A percentile compares a stretch with the other conserved stretches of the same genome.
Conservation (phyloP, 192 early-diverging fungal species). For the Linnemannia zychae region DNA sequence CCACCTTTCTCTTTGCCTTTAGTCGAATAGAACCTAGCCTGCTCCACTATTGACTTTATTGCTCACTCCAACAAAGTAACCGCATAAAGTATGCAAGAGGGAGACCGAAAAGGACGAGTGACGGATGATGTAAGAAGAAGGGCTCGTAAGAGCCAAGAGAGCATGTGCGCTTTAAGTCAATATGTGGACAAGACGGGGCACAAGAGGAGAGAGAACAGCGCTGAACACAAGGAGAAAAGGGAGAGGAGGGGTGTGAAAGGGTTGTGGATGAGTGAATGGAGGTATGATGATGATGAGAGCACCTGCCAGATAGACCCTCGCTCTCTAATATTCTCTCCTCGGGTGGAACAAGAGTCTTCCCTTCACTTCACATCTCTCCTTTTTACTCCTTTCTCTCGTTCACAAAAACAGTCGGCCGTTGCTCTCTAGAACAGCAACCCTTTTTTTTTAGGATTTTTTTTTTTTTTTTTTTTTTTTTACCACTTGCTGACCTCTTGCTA, state of each 20-base stretch:
- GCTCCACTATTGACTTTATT: background rate
- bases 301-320: background rate
- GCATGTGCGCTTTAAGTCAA: too few species aligned
- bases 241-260: background rate
- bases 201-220: background rate
- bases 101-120: background rate
- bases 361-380: background rate
- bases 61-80: background rate
- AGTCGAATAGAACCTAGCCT: background rate
- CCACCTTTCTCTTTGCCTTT: too few species aligned
- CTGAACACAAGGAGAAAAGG: background rate
- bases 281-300: too few species aligned
- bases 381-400: background rate
- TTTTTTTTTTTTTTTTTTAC: background rate
- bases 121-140: background rate
- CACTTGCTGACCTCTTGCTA: too few species aligned
- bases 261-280: background rate
- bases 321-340: background rate
- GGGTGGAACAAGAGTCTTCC: conserved; percentile 4
- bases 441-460: background rate
- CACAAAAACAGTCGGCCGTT: background rate
- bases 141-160: background rate
- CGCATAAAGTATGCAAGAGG: background rate
- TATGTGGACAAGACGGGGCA: background rate
- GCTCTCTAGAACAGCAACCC: background rate